These are phyloP conservation scores for Graphilbum fragrans DNA, from an alignment of 2,329 filamentous ascomycete genomes.

Conservation along the genomic window DNA sequence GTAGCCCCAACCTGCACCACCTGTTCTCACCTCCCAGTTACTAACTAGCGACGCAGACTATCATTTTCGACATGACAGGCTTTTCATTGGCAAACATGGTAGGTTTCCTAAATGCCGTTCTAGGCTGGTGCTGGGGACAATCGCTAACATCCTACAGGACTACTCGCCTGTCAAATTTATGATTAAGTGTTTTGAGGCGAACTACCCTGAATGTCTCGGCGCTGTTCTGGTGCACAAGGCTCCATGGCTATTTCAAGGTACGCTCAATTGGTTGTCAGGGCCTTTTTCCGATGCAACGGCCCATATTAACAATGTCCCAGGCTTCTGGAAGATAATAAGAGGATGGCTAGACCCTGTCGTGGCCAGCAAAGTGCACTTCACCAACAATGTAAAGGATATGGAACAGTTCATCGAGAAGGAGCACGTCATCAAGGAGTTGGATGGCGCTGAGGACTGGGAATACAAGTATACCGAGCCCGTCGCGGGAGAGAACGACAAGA, in stretches of 20 bases:
- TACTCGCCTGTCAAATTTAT: constrained; percentile 97
- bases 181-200: constrained; percentile 98
- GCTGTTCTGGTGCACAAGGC: constrained; percentile 89
- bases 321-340: constrained; percentile 91
- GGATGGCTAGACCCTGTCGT: constrained; percentile 97
- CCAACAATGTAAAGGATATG: constrained; percentile 68
- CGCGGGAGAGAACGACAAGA: constrained; percentile 61
- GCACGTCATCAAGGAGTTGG: constrained; percentile 71
- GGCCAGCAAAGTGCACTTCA: constrained; percentile 87
- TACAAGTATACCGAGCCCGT: constrained; percentile 73
- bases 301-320: constrained; percentile 24
- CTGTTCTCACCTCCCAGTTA: constrained; percentile 10
- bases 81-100: constrained; percentile 95
- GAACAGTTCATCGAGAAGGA: constrained; percentile 59
- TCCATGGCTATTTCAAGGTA: constrained; percentile 92
- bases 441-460: constrained; percentile 73
- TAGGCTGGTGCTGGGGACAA: not conserved
- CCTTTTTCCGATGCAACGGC: not conserved
- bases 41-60: constrained; percentile 41
- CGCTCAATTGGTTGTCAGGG: constrained; percentile 16
- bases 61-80: constrained; percentile 91
- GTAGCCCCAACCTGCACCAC: constrained; percentile 20
- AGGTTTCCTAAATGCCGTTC: constrained; percentile 14
- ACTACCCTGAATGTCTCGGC: constrained; percentile 89
- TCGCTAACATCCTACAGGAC: constrained; percentile 40